These are phyloP conservation scores for Trichoderma asperellum DNA, from an alignment of 2,329 filamentous ascomycete species.

Conservation along the genomic window DNA sequence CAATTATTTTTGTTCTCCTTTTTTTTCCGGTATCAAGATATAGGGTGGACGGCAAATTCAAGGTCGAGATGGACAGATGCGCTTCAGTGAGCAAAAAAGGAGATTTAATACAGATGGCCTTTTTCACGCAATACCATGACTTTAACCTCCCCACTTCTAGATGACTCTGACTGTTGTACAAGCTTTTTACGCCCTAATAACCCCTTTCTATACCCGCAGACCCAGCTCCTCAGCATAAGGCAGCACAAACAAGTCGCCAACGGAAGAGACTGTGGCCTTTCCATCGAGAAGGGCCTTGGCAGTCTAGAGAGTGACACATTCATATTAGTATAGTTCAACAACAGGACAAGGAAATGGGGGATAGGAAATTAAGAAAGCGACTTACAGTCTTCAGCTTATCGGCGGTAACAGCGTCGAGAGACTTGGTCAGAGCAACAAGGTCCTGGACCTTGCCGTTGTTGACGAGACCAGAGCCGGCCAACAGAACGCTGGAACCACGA, in stretches of 20 bases:
- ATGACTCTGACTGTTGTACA: constrained; percentile 50
- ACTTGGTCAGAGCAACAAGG: constrained; percentile 77
- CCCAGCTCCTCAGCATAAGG: constrained; percentile 95
- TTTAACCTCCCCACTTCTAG: constrained; percentile 43
- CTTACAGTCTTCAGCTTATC: constrained; percentile 86
- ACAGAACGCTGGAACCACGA: constrained; percentile 74
- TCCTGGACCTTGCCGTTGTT: constrained; percentile 82
- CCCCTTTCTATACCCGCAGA: constrained; percentile 77
- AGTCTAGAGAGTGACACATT: constrained; percentile 57
- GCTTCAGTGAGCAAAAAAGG: constrained; percentile 37
- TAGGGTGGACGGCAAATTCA: constrained; percentile 1
- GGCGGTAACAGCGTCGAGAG: constrained; percentile 77
- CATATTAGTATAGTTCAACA: not conserved
- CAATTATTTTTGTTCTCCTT: constrained; percentile 11
- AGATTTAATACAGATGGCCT: constrained; percentile 47
- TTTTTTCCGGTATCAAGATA: not conserved
- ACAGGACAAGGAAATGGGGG: too few species aligned
- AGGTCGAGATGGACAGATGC: constrained; percentile 24
- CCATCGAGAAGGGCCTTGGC: constrained; percentile 85
- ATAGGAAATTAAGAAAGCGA: constrained; percentile 31
- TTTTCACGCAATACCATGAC: constrained; percentile 49
- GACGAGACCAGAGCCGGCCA: constrained; percentile 83
- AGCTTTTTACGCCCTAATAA: constrained; percentile 40
- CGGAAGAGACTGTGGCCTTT: constrained; percentile 86
- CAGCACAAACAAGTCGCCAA: constrained; percentile 88